Evolutionary conservation across 73 alveolate species (phyloP).

Genomic region (Paramecium primaurelia): DNA sequence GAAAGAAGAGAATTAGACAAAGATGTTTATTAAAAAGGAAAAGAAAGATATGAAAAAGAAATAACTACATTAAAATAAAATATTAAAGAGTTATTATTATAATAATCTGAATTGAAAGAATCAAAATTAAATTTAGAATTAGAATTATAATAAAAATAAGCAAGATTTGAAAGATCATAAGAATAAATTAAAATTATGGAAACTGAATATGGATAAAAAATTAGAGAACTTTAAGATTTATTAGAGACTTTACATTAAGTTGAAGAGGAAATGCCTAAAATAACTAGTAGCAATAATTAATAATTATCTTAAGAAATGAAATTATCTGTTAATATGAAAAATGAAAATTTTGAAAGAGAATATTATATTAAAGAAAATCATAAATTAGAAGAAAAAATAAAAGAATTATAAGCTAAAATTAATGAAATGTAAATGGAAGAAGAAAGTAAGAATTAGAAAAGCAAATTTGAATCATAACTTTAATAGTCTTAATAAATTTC

Average conservation of each 20-base stretch:
- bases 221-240: neutral
- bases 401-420: neutral
- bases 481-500: neutral
- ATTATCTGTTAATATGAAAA: neutral
- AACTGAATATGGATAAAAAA: neutral
- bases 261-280: neutral
- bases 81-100: neutral
- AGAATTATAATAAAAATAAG: neutral
- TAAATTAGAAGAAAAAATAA: slow-evolving; percentile 26
- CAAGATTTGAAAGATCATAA: neutral
- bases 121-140: neutral
- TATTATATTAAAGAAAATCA: slow-evolving; percentile 38
- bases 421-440: neutral
- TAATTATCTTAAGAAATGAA: neutral
- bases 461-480: neutral
- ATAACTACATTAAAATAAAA: neutral
- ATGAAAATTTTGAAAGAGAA: slow-evolving; percentile 1
- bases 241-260: neutral
- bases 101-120: slow-evolving; percentile 21
- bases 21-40: neutral
- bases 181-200: neutral
- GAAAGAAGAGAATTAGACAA: slow-evolving; percentile 38
- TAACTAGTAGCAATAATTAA: neutral
- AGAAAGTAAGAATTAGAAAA: neutral
- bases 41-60: slow-evolving; percentile 37